Evolutionary conservation across 768 basidiomycete species (phyloP).

Genomic region (Russula compacta): DNA sequence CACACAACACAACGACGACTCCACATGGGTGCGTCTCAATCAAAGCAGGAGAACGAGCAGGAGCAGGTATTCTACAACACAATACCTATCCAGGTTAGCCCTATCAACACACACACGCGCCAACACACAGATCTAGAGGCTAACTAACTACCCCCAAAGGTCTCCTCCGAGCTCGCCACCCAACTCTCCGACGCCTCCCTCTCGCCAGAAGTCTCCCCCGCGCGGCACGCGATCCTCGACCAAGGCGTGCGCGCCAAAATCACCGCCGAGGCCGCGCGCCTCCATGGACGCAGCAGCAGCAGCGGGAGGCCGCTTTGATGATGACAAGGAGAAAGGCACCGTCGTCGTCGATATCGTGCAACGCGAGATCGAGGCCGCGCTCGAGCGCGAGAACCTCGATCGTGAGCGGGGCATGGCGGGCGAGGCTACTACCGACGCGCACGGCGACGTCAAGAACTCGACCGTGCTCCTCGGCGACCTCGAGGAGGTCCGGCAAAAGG

Average conservation of each 20-base stretch:
- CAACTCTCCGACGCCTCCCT: slow-evolving; percentile 60
- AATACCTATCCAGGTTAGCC: slow-evolving; percentile 32
- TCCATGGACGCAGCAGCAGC: slow-evolving; percentile 57
- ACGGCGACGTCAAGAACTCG: slow-evolving; percentile 45
- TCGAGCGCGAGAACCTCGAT: slow-evolving; percentile 86
- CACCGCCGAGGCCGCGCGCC: slow-evolving; percentile 51
- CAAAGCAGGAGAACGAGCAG: slow-evolving; percentile 51
- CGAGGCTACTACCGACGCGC: slow-evolving; percentile 20
- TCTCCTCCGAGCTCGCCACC: slow-evolving; percentile 77
- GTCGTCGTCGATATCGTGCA: slow-evolving; percentile 64
- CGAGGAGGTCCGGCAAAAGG: slow-evolving; percentile 61
- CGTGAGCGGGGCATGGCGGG: slow-evolving; percentile 52
- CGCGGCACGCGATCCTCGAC: slow-evolving; percentile 69
- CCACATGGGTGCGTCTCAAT: slow-evolving; percentile 61
- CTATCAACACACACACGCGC: not conserved
- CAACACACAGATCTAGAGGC: not conserved
- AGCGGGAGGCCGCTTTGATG: too few species aligned
- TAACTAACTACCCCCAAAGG: slow-evolving; percentile 34
- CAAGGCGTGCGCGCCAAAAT: slow-evolving; percentile 65
- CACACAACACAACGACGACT: not conserved
- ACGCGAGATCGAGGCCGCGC: slow-evolving; percentile 62
- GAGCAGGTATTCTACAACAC: slow-evolving; percentile 44
- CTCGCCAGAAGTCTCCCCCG: slow-evolving; percentile 49
- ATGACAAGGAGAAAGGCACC: not conserved
- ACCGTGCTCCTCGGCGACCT: slow-evolving; percentile 62